phyloP scores from a whole-genome alignment of 129 eudicot species.

The Lactuca saligna region DNA sequence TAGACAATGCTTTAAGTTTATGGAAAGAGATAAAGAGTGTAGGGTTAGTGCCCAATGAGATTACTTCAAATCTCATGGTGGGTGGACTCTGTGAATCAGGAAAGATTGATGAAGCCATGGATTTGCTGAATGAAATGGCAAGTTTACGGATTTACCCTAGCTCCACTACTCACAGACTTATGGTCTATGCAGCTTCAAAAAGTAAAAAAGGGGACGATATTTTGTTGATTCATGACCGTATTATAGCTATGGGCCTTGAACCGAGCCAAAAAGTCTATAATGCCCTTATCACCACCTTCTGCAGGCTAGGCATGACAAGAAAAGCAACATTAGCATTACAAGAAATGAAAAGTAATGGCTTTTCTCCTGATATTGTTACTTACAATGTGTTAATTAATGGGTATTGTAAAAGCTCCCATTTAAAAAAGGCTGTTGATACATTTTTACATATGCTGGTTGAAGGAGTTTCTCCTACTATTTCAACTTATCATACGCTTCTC shows the following conservation, averaged over 20 bases:
- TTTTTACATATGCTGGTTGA: slow-evolving; percentile 63
- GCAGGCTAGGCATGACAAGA: slow-evolving; percentile 84
- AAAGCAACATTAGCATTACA: slow-evolving; percentile 61
- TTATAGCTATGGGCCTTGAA: slow-evolving; percentile 75
- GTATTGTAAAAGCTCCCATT: slow-evolving; percentile 64
- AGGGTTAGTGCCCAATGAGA: slow-evolving; percentile 57
- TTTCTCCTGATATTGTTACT: slow-evolving; percentile 63
- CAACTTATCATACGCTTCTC: slow-evolving; percentile 75
- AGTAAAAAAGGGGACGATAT: slow-evolving; percentile 57
- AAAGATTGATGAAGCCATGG: slow-evolving; percentile 56
- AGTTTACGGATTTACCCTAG: slow-evolving; percentile 51
- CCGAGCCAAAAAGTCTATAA: slow-evolving; percentile 53
- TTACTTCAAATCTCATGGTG: slow-evolving; percentile 56
- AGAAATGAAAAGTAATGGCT: slow-evolving; percentile 60
- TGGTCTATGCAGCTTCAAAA: slow-evolving; percentile 69
- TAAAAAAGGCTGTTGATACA: slow-evolving; percentile 52
- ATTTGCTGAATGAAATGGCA: slow-evolving; percentile 58
- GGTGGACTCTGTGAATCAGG: slow-evolving; percentile 67
- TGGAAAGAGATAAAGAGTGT: slow-evolving; percentile 62
- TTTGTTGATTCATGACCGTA: slow-evolving; percentile 54
- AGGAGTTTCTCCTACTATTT: slow-evolving; percentile 62
- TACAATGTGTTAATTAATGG: slow-evolving; percentile 78
- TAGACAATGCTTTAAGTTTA: slow-evolving; percentile 51
- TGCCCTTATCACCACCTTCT: slow-evolving; percentile 56
- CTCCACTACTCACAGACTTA: slow-evolving; percentile 42